Conservation (phyloP, 2,329 filamentous ascomycete species). For the Colletotrichum eleusines region DNA sequence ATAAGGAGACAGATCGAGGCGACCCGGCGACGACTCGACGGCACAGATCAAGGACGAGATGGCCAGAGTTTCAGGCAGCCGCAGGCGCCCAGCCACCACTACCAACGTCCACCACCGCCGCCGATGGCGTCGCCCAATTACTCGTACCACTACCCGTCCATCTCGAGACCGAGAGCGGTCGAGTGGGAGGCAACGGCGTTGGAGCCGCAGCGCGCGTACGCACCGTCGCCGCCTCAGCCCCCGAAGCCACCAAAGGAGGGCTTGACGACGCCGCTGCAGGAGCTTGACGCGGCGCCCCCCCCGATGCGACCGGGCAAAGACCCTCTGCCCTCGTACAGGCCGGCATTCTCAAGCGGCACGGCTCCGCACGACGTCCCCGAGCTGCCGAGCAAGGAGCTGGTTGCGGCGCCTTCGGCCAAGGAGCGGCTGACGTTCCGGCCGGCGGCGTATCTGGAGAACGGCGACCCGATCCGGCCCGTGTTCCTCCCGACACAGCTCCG, state of each 20-base stretch:
- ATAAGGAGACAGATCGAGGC: slow-evolving; percentile 66
- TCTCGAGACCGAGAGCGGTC: slow-evolving; percentile 64
- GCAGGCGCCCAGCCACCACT: slow-evolving; percentile 32
- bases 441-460: slow-evolving; percentile 90
- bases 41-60: slow-evolving; percentile 46
- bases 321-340: slow-evolving; percentile 25
- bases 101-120: slow-evolving; percentile 44
- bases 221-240: slow-evolving; percentile 48
- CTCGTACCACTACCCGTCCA: slow-evolving; percentile 68
- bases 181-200: slow-evolving; percentile 54
- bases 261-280: slow-evolving; percentile 20
- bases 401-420: slow-evolving; percentile 55
- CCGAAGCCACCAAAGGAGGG: slow-evolving; percentile 50
- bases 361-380: slow-evolving; percentile 46
- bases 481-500: slow-evolving; percentile 86
- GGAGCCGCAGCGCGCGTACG: slow-evolving; percentile 35
- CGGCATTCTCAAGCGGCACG: slow-evolving; percentile 13
- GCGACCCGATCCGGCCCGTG: slow-evolving; percentile 85
- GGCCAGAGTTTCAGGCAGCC: slow-evolving; percentile 43
- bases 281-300: slow-evolving; percentile 35
- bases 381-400: slow-evolving; percentile 53
- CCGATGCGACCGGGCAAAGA: slow-evolving; percentile 36
- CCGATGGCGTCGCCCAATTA: slow-evolving; percentile 37
- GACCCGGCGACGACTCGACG: slow-evolving; percentile 61
- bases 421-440: slow-evolving; percentile 82